Conservation (phyloP, 192 early-diverging fungal species). For the Coemansia sp. region DNA sequence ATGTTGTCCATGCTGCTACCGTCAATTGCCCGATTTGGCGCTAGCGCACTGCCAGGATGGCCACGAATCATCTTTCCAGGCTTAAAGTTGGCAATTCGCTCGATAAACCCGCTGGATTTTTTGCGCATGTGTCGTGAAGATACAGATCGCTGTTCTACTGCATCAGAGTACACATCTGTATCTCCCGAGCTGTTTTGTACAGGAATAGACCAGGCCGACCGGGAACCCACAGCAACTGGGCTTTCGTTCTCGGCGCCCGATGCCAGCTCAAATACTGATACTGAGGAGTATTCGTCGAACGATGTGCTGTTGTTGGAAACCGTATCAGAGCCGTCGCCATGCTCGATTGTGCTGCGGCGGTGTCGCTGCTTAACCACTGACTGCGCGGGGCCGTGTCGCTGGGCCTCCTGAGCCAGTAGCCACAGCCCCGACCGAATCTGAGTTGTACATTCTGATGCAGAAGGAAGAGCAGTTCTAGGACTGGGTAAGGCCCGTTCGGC, state of each 20-base stretch:
- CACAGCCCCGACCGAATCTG: conserved; percentile 35
- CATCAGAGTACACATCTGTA: background rate
- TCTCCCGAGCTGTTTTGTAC: background rate
- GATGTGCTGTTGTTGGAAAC: conserved; percentile 27
- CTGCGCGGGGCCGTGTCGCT: conserved; percentile 15
- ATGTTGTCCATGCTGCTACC: conserved; percentile 22
- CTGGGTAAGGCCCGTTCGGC: background rate
- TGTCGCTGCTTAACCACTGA: conserved; percentile 29
- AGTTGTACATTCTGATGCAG: conserved; percentile 24
- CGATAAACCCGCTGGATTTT: conserved; percentile 45
- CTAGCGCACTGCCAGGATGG: background rate
- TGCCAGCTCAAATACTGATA: conserved; percentile 27
- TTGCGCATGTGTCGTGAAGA: conserved; percentile 30
- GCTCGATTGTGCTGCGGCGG: conserved; percentile 22
- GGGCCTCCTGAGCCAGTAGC: conserved; percentile 32
- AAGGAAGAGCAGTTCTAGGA: conserved; percentile 14
- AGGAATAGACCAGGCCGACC: background rate
- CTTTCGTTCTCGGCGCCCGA: background rate
- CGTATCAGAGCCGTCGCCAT: conserved; percentile 21
- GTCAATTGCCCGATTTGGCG: background rate
- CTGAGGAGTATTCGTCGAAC: conserved; percentile 16
- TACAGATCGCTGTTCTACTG: background rate
- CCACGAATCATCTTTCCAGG: conserved; percentile 6
- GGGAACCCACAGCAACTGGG: background rate
- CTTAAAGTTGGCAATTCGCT: conserved; percentile 29